Base-by-base conservation (phyloP, 192 early-diverging fungal species). In the Entomortierella chlamydospora region DNA sequence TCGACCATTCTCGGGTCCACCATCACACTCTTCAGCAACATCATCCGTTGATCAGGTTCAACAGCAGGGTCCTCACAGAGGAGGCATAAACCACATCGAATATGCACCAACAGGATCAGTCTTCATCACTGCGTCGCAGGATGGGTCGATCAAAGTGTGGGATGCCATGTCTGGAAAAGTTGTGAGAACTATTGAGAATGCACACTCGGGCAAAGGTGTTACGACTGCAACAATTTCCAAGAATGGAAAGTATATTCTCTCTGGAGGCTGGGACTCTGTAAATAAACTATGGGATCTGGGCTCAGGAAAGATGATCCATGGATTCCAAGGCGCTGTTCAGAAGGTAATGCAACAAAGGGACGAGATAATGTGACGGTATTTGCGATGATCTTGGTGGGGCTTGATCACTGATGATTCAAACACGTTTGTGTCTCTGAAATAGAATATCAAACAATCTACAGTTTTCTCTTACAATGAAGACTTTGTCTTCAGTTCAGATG, bases 61-160 rank as follows among this genome's bases (percentile, higher is more conserved):
- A 23, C 74, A 73, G 45, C 78, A 64, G 69, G 51, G 74, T 26
- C 70, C 70, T 3, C 79, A 72, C 25, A 64, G 65, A 20, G 71
- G 42, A 7, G 76, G 79, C 0, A 83, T 86, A 64, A 80, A 84
- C 30, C 85, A 93, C 83, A 92, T 95, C 34, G 82, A 90, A 63
- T 97, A 93, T 64, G 84, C 94, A 0, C 64, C 83, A 20, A 88
- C 86, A 10, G 96, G 94, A 12, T 81, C 82, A 9, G 70, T 93
- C 34, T 92, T 98, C 66, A 92, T 90, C 25, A 88, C 92, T n/a
- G 86, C 90, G 6, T 92, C 92, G 8, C 81, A 90, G 58, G 97
- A 99, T 83, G 97, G 96, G 0, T 86, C 89, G 6, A 90, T 97
- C 47, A 93, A 94, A 69, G 76, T 97, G 15, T 97, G 95, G 91